Conservation (phyloP, 2,329 filamentous ascomycete genomes). For the Fusarium kyushuense region DNA sequence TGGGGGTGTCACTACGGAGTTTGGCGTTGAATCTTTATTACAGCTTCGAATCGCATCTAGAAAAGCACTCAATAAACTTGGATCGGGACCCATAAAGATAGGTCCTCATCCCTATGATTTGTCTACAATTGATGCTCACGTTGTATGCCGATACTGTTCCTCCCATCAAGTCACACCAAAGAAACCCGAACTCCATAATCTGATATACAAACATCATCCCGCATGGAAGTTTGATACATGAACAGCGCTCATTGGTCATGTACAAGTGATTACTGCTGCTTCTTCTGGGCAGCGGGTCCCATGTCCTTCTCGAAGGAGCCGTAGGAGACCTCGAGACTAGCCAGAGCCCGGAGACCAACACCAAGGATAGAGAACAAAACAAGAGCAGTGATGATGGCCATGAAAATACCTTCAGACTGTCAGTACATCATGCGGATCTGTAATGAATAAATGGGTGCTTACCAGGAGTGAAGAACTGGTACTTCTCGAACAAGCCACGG, state of each 20-base stretch:
- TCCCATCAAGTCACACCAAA: slow-evolving; percentile 44
- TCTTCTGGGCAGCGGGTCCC: slow-evolving; percentile 89
- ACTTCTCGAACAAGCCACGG: slow-evolving; percentile 83
- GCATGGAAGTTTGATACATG: slow-evolving; percentile 19
- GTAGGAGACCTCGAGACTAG: slow-evolving; percentile 89
- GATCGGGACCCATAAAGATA: slow-evolving; percentile 15
- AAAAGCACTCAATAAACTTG: slow-evolving; percentile 30
- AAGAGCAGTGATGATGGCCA: slow-evolving; percentile 78
- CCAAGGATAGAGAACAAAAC: slow-evolving; percentile 82
- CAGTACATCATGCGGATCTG: not conserved
- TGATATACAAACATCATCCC: slow-evolving; percentile 46
- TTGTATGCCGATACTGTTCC: slow-evolving; percentile 41
- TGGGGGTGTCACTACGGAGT: slow-evolving; percentile 40
- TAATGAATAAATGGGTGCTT: slow-evolving; percentile 27
- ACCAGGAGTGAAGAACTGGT: slow-evolving; percentile 94
- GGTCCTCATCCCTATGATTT: slow-evolving; percentile 27
- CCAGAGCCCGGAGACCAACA: slow-evolving; percentile 80
- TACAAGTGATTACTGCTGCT: slow-evolving; percentile 57
- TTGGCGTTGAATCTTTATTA: slow-evolving; percentile 42
- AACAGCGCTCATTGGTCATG: slow-evolving; percentile 24
- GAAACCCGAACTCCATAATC: slow-evolving; percentile 50
- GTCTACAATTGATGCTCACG: slow-evolving; percentile 42
- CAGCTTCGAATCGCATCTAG: slow-evolving; percentile 27
- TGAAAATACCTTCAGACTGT: slow-evolving; percentile 80
- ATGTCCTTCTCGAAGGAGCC: slow-evolving; percentile 97